Evolutionary conservation across 1,284 basidiomycete genomes (phyloP).

Genomic region (Cerioporus squamosus): DNA sequence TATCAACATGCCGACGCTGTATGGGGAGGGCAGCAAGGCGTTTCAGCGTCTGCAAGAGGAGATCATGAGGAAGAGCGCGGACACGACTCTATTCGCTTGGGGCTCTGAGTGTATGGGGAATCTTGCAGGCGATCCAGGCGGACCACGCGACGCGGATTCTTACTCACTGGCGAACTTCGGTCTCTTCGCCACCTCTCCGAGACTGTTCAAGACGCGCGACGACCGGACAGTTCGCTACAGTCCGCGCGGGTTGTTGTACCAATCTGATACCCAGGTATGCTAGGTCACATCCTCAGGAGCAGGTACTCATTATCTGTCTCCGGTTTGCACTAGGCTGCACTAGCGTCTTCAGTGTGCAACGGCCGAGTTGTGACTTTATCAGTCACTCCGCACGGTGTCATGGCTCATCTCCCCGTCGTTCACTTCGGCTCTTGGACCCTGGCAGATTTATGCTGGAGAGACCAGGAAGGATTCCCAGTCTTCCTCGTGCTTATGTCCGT

Average conservation of each 20-base stretch:
- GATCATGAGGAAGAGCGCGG: conserved; percentile 8
- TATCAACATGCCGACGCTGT: conserved; percentile 14
- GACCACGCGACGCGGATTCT: too few relatives aligned
- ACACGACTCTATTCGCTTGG: conserved; percentile 16
- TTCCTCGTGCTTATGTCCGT: not conserved
- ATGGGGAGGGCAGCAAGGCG: conserved; percentile 12
- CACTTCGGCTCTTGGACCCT: not conserved
- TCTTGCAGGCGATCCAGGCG: not conserved
- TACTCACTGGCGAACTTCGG: not conserved
- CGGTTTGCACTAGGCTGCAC: too few relatives aligned
- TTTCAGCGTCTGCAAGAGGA: conserved; percentile 15
- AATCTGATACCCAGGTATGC: not conserved
- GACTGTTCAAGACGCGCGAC: too few relatives aligned
- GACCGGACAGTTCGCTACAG: too few relatives aligned
- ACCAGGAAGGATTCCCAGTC: not conserved
- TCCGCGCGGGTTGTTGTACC: too few relatives aligned
- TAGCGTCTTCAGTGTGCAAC: not conserved
- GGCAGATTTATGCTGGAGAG: not conserved
- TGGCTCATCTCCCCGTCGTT: not conserved
- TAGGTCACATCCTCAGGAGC: not conserved
- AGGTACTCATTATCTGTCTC: too few relatives aligned
- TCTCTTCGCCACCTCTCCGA: not conserved
- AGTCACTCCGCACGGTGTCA: not conserved
- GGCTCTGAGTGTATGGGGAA: not conserved
- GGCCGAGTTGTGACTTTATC: not conserved